Conservation (phyloP, 176 grass and related monocot species). For the Phragmites australis region DNA sequence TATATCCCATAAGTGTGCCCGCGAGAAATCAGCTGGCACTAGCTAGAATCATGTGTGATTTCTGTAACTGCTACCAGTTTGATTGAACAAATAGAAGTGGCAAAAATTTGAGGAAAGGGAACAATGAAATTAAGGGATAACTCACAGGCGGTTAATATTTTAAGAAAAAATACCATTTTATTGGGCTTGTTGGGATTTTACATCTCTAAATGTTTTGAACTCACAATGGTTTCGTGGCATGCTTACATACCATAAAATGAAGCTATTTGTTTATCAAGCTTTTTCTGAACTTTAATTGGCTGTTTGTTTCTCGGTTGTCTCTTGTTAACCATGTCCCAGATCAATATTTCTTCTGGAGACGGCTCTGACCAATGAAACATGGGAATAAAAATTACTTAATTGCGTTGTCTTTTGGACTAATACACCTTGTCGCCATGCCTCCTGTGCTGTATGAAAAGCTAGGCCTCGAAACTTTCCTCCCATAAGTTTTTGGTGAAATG, state of each 20-base stretch:
- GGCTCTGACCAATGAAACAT: conserved; percentile 26
- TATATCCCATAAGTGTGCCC: background rate
- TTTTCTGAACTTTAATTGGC: background rate
- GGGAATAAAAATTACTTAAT: conserved; percentile 17
- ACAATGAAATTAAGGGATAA: too few species aligned
- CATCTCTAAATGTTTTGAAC: background rate
- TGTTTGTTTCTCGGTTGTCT: conserved; percentile 9
- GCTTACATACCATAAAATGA: background rate
- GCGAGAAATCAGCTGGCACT: background rate
- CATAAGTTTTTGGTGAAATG: conserved; percentile 28
- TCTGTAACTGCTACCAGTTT: background rate
- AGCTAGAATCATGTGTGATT: background rate
- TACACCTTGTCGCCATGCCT: conserved; percentile 36
- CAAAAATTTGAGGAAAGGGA: background rate
- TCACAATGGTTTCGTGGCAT: background rate
- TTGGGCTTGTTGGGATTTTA: background rate
- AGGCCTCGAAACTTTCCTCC: conserved; percentile 27
- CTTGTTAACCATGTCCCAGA: conserved; percentile 10
- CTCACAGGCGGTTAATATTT: background rate
- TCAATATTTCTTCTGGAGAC: conserved; percentile 18
- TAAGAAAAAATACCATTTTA: background rate
- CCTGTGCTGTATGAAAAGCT: conserved; percentile 38
- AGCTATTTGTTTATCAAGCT: background rate
- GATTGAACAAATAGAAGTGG: background rate
- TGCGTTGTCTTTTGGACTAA: conserved; percentile 29